Evolutionary conservation across 306 rosid genomes (phyloP).

Genomic region (Echinosophora koreensis): DNA sequence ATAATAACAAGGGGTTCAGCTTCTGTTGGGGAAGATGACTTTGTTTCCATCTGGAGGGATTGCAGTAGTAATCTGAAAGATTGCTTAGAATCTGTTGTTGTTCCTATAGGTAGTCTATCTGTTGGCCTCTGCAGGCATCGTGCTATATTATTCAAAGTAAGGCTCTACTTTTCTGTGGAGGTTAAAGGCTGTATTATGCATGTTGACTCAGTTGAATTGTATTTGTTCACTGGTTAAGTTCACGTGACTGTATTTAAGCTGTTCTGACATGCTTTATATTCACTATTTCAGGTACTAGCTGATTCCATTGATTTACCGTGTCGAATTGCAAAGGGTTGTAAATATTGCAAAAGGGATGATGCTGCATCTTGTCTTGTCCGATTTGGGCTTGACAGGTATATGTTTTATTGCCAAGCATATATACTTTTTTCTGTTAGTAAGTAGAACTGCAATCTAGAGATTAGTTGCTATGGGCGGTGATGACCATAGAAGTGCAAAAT

Average conservation of each 20-base stretch:
- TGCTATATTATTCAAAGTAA: constrained; percentile 91
- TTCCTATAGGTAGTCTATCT: constrained; percentile 94
- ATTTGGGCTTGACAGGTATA: constrained; percentile 82
- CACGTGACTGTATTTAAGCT: constrained; percentile 25
- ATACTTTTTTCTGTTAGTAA: constrained; percentile 29
- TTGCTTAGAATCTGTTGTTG: constrained; percentile 89
- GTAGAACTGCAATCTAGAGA: constrained; percentile 33
- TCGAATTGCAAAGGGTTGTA: constrained; percentile 98
- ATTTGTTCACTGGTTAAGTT: constrained; percentile 32
- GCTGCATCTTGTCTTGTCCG: constrained; percentile 97
- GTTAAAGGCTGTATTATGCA: constrained; percentile 38
- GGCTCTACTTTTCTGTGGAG: constrained; percentile 45
- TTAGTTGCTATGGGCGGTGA: constrained; percentile 37
- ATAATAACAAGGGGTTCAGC: constrained; percentile 86
- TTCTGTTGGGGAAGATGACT: constrained; percentile 73
- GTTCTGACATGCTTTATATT: constrained; percentile 39
- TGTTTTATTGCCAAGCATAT: constrained; percentile 34
- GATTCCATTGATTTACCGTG: constrained; percentile 88
- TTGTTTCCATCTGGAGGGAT: constrained; percentile 79
- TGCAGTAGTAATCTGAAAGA: constrained; percentile 84
- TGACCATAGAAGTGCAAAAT: constrained; percentile 34
- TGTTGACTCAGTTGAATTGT: constrained; percentile 31
- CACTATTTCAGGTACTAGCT: constrained; percentile 81
- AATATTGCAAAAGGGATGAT: constrained; percentile 84
- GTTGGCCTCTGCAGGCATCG: constrained; percentile 98